Evolutionary conservation across 352 stramenopile species (phyloP), one percentile per base, ranked within the genome.

Genomic region (Phytophthora ohioensis): DNA sequence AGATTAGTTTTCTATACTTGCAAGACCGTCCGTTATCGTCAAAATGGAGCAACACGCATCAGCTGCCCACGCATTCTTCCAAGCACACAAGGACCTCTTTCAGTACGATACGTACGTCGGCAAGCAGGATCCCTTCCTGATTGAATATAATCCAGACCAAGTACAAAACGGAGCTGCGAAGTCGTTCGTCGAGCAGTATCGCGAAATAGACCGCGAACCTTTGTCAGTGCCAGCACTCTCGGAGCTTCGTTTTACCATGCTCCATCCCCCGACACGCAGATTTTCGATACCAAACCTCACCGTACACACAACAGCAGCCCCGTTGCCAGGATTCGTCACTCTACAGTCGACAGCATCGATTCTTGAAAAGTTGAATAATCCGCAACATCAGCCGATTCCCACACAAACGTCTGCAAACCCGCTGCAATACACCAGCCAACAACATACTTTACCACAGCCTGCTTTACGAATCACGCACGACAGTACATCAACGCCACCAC

Each of bases 91-190:
- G 53, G 72, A 91, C 3, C 61, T 93, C 41, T 93, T 92, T 51
- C 76, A 91, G 52, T 95, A 88, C 48, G 76, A 90, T 13, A 81
- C 78, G 60, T 81, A 81, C 36, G 66, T 91, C 27, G 76, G 80
- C 4, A 51, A 53, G 27, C 38, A 67, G 8, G 59, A 69, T 21
- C 69, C 69, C n/a, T 72, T 71, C 32, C 54, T 66, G 38, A 34
- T 27, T 41, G 57, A 69, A 42, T 27, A 61, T 27, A 41, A 39
- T 49, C 43, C 17, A 8, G 17, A 13, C n/a, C 32, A 72, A 41
- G 13, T 15, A 52, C 38, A 64, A 3, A 12, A 36, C n/a, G 11
- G 8, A 41, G 35, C 58, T 52, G 39, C 53, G 8, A 67, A 72
- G 21, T 84, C 77, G 3, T 92, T 90, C 46, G 70, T 91, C 2